A percentile compares a stretch with the other conserved stretches of the same genome.
Conservation (phyloP, 2,329 filamentous ascomycete species). For the Colletotrichum gloeosporioides region DNA sequence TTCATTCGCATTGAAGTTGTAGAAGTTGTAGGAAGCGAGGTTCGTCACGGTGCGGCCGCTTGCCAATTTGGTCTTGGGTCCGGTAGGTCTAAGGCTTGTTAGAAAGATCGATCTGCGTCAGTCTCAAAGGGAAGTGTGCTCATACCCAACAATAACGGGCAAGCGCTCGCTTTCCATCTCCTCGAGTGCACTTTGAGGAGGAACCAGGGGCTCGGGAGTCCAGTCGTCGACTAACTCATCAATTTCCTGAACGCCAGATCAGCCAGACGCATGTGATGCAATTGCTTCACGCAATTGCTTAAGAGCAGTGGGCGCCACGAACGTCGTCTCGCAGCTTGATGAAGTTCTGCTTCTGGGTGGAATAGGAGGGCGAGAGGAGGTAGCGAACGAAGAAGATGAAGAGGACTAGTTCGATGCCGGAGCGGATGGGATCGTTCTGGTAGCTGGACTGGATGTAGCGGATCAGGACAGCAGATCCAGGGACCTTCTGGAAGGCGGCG, state of each 20-base stretch:
- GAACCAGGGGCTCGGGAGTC: conserved; percentile 90
- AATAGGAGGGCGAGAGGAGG: conserved; percentile 89
- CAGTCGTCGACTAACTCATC: conserved; percentile 97
- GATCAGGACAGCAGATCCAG: conserved; percentile 90
- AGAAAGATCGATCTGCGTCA: neutral
- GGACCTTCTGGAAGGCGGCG: conserved; percentile 83
- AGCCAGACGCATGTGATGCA: neutral
- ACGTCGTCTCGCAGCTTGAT: conserved; percentile 86
- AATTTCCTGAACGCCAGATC: conserved; percentile 68
- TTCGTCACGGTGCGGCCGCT: conserved; percentile 93
- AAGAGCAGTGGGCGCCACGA: conserved; percentile 6
- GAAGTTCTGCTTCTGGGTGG: conserved; percentile 87
- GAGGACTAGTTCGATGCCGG: conserved; percentile 89
- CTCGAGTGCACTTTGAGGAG: conserved; percentile 75
- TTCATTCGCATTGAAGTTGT: conserved; percentile 95
- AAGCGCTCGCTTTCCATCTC: conserved; percentile 82
- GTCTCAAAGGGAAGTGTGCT: neutral
- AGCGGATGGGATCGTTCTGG: conserved; percentile 94
- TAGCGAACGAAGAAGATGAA: conserved; percentile 97
- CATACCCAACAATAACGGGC: conserved; percentile 86
- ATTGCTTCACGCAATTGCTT: no score
- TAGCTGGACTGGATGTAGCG: conserved; percentile 98
- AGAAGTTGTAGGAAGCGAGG: conserved; percentile 95
- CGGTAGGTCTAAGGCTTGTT: conserved; percentile 69
- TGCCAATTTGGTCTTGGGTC: conserved; percentile 85